Evolutionary conservation across 2,329 filamentous ascomycete species (phyloP), one percentile per base, ranked within the genome.

Genomic region (Penicillium hordei): DNA sequence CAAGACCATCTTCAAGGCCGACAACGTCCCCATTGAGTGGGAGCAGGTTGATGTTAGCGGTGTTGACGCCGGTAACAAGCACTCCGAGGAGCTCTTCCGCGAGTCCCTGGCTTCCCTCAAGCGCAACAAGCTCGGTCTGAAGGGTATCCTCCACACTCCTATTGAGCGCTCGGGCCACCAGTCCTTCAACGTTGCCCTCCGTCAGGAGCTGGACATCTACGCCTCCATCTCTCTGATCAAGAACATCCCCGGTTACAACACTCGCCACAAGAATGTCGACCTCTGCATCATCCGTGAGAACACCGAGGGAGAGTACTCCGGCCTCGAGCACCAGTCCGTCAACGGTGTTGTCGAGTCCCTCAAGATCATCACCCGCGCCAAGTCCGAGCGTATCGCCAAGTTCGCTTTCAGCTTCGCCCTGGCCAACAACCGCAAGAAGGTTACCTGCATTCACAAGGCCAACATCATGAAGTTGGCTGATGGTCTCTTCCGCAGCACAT

Each of bases 391-490:
- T 76, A 99, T 99, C 73, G 91, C 93, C 81, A 96, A 96, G 82
- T 99, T 99, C 75, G 94, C 94, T 66, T 97, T 97, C 78, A 89
- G 90, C 75, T 99, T 99, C 74, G 94, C 94, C 59, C 89, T 97
- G 58, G 94, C 94, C 79, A 99, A 99, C 86, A 93, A 95, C 86
- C 88, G 94, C 76, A 93, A 95, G 85, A 97, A 97, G 89, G 91
- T 99, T 58, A 97, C 94, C 68, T 97, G 93, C 83, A 97, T 99
- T 76, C 94, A 99, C 89, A 99, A 99, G 86, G 94, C 94, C 81
- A 99, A 99, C 86, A 99, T 99, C 83, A 99, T 99, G 94, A 99
- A 99, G 86, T 86, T 99, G 59, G 93, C 93, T 77, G 94, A 99
- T 71, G 94, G 94, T 80, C 90, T 99, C 57, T 99, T 99, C 91